Evolutionary conservation across 495 filamentous ascomycete species (phyloP).

Genomic region (Cudoniella acicularis): DNA sequence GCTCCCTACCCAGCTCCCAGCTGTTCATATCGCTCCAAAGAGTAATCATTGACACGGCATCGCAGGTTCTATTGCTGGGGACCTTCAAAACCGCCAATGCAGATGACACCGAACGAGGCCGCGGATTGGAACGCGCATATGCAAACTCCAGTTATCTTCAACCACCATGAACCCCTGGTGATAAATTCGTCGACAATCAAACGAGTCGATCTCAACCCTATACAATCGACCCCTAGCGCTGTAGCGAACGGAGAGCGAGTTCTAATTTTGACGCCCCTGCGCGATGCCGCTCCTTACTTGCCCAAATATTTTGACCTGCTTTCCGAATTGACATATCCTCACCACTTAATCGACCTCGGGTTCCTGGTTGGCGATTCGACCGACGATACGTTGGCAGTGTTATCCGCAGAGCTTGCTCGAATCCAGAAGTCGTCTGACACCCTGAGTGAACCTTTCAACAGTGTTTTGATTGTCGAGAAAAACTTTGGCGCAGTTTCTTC

Average conservation of each 20-base stretch:
- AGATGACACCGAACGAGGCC: conserved; percentile 88
- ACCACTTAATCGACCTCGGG: conserved; percentile 89
- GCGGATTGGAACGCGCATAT: conserved; percentile 82
- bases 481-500: conserved; percentile 72
- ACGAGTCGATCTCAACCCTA: conserved; percentile 77
- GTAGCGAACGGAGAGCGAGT: conserved; percentile 77
- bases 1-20: not conserved
- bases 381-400: conserved; percentile 81
- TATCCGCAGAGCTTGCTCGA: conserved; percentile 78
- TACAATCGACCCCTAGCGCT: conserved; percentile 78
- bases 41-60: conserved; percentile 22
- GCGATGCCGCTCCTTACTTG: conserved; percentile 80
- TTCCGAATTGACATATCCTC: conserved; percentile 86
- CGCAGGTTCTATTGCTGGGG: conserved; percentile 95
- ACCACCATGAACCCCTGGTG: conserved; percentile 83
- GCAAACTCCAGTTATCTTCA: conserved; percentile 91
- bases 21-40: not conserved
- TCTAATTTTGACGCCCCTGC: conserved; percentile 90
- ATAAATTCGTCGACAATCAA: conserved; percentile 77
- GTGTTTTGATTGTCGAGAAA: conserved; percentile 79
- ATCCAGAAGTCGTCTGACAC: conserved; percentile 80
- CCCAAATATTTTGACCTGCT: conserved; percentile 91
- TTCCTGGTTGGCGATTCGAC: conserved; percentile 90
- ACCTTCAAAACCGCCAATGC: conserved; percentile 86
- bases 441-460: conserved; percentile 75